Base-by-base conservation (phyloP, 306 rosid genomes). In the Corylus avellana region DNA sequence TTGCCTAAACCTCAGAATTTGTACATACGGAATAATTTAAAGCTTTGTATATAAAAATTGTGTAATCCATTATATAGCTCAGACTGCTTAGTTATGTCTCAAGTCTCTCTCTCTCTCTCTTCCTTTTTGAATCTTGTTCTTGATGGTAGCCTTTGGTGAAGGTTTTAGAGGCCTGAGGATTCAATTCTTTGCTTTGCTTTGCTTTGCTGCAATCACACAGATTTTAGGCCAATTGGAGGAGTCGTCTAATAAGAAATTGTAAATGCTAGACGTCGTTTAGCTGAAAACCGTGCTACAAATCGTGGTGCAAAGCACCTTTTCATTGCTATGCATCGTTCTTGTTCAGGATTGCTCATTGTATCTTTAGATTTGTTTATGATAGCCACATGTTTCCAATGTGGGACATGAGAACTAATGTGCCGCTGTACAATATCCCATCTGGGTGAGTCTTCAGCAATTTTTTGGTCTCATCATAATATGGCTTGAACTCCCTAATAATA, bases 11-110 rank as follows among this genome's bases (percentile, higher is more conserved):
- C 81, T 77, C 74, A 59, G 53, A 83, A 57, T 70, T 72, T 85
- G 92, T 88, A 89, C 82, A 88, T 79, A 44, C 16, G 32, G 44
- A 79, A 77, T 72, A 86, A 69, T n/a, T 13, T 17, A 42, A 70
- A 81, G 17, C 32, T 61, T 51, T 75, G 83, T 62, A 83, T 11
- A 68, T 83, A 53, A 14, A 20, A 22, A 17, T 18, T 75, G 14
- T 69, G 59, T 69, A 58, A 27, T 10, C 53, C 13, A 56, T 48
- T 66, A 20, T 35, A 7, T 35, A 35, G 25, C 25, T 22, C 25
- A 22, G 25, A 22, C 25, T 22, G 16, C 61, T n/a, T 1, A 3
- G 0, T 18, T 56, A 22, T 59, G 66, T 59, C 2, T 25, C 0
- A 11, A 59, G 37, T 59, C 37, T 9, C 66, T 25, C 64, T 22